These are phyloP conservation scores for Kalmusia sp. DNA, from an alignment of 2,329 filamentous ascomycete genomes.

Conservation along the genomic window DNA sequence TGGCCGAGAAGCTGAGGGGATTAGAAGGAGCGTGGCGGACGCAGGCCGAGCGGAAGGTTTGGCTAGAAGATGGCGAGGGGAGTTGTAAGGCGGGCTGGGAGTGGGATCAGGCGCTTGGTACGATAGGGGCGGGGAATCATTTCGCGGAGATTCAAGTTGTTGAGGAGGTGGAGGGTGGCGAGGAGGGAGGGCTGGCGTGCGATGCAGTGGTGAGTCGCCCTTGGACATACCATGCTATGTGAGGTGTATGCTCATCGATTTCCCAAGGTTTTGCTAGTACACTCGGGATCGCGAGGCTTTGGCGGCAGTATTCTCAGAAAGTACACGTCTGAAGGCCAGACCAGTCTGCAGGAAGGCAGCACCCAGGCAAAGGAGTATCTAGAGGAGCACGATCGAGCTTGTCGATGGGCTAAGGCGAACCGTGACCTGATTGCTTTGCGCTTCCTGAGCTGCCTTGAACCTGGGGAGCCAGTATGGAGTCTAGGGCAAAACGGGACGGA, in stretches of 20 bases:
- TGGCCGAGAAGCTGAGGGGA: slow-evolving; percentile 45
- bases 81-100: slow-evolving; percentile 35
- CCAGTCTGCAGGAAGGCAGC: slow-evolving; percentile 35
- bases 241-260: neutral
- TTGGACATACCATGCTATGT: neutral
- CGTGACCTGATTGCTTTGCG: slow-evolving; percentile 49
- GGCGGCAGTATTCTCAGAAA: slow-evolving; percentile 44
- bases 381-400: slow-evolving; percentile 44
- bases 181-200: slow-evolving; percentile 22
- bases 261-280: slow-evolving; percentile 41
- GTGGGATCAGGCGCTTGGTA: slow-evolving; percentile 44
- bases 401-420: slow-evolving; percentile 46
- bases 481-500: slow-evolving; percentile 18
- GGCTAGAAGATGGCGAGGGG: slow-evolving; percentile 30
- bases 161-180: slow-evolving; percentile 23
- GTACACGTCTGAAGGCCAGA: slow-evolving; percentile 27
- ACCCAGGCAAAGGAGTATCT: slow-evolving; percentile 38
- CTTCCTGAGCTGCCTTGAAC: slow-evolving; percentile 46
- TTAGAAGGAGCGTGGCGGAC: slow-evolving; percentile 45
- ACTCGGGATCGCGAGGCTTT: slow-evolving; percentile 47
- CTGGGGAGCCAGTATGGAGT: slow-evolving; percentile 34
- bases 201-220: slow-evolving; percentile 32
- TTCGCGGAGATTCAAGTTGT: slow-evolving; percentile 50
- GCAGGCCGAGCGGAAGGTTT: slow-evolving; percentile 31
- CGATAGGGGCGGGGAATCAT: slow-evolving; percentile 49